Evolutionary conservation across 176 grass and related monocot genomes (phyloP), one percentile per base, ranked within the genome.

Genomic region (Ensete glaucum): DNA sequence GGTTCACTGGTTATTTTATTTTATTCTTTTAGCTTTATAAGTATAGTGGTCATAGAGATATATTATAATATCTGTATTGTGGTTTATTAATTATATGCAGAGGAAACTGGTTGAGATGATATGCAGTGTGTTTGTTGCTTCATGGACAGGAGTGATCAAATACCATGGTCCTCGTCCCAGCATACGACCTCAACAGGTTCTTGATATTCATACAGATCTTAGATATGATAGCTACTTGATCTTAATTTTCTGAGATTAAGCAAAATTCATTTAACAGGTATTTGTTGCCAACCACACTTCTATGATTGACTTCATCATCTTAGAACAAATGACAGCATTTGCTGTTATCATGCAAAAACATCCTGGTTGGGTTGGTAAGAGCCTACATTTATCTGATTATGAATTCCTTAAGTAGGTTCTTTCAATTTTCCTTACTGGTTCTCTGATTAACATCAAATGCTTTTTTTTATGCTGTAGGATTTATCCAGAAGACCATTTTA

Each of bases 241-340:
- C 52, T 64, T 73, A 9, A 2, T 79, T 77, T 15, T 1, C 52
- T 69, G 7, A 26, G 7, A 64, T 21, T n/a, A 19, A 60, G 57
- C 1, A 15, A 49, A 51, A 5, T 75, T 58, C 80, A 82, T 80
- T 78, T 63, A 80, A 80, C 82, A 98, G 90, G 94, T 98, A 49
- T 98, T 93, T 87, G 90, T 93, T 78, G 94, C 94, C 74, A 98
- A 98, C 72, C 94, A 98, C 81, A 98, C 90, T 77, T 97, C 93
- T 0, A 98, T 98, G 94, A 98, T 98, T 29, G 94, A 98, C 85
- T 98, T 98, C 78, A 93, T 98, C 86, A 91, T 98, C 87, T 76
- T 98, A 78, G 94, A 98, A 78, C 94, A 98, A 76, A 98, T 98
- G 94, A 93, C 94, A 69, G 90, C 94, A 82, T 98, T 98, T 98